Base-by-base conservation (phyloP, 2,329 filamentous ascomycete genomes). In the Aureobasidium sp. region DNA sequence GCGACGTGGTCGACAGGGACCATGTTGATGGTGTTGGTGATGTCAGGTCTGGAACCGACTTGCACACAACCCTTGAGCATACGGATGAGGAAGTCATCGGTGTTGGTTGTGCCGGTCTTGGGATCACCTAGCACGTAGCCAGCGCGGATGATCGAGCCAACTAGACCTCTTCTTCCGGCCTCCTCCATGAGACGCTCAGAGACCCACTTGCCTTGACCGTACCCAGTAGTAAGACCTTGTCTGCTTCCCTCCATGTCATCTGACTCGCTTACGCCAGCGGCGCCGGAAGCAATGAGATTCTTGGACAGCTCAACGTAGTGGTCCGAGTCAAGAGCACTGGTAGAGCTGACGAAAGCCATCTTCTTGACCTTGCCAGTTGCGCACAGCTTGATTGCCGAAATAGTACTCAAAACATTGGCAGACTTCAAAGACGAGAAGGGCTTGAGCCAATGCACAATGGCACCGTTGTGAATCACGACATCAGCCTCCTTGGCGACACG, bases 171-270 rank as follows among this genome's bases (percentile, higher is more conserved):
- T 62, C 79, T 79, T 55, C 91, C 90, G 29, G 93, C 92, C 72
- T 90, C 88, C 27, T 89, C 83, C 25, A 91, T 84, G 52, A 97
- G 80, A 67, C 83, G 84, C 70, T 87, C 85, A 3, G 83, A 82
- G 6, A 84, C 89, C 91, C 91, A 97, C 77, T 97, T 97, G 66
- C 84, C 86, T 74, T 97, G 92, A 2, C 93, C 92, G 69, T 97
- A 97, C 5, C 93, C 92, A 0, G 90, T 96, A 42, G 85, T 86
- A 1, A 97, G 84, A 36, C 90, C 90, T 58, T 79, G 85, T 42
- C 85, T 82, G 69, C 89, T 92, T 59, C 91, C 90, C 67, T 84
- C 79, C 65, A 97, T 80, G 66, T 93, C 86, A 71, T 97, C 92
- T 0, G 80, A 80, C 73, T 97, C 93, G 22, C 81, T 79, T 17